A percentile compares a stretch with the other conserved stretches of the same genome.
These are phyloP conservation scores for Lotmaria passim DNA, from an alignment of 208 protist species.

Conservation along the genomic window DNA sequence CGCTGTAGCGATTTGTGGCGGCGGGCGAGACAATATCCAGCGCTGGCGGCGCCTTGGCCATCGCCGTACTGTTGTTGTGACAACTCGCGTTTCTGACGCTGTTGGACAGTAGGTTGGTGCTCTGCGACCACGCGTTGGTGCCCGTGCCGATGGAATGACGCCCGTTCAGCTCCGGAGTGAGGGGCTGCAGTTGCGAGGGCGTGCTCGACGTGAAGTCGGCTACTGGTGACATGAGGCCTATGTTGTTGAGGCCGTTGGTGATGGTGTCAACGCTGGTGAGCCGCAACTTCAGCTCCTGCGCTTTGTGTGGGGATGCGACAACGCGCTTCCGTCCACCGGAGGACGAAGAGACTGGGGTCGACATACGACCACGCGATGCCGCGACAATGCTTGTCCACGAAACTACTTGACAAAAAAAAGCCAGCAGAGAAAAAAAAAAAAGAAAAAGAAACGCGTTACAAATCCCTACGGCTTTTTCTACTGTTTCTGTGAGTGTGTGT, in stretches of 20 bases:
- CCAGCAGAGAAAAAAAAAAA: too few species aligned
- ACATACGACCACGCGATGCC: slow-evolving; percentile 2
- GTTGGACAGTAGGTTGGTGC: slow-evolving; percentile 15
- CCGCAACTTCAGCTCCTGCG: slow-evolving; percentile 27
- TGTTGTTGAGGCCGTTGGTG: slow-evolving; percentile 1
- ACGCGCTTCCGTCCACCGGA: slow-evolving; percentile 25
- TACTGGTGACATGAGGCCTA: slow-evolving; percentile 24
- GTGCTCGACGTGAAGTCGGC: slow-evolving; percentile 22
- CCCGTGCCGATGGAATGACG: background rate
- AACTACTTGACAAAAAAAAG: too few species aligned
- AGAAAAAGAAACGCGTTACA: too few species aligned
- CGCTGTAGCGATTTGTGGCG: background rate
- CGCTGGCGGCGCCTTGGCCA: background rate
- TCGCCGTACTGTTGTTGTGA: background rate
- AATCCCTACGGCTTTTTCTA: too few species aligned
- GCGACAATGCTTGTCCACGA: too few species aligned
- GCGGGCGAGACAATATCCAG: slow-evolving; percentile 11
- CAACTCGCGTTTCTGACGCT: background rate
- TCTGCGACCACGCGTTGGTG: slow-evolving; percentile 4
- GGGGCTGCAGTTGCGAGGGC: slow-evolving; percentile 30
- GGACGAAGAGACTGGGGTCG: slow-evolving; percentile 7
- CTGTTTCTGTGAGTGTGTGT: too few species aligned
- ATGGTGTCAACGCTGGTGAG: slow-evolving; percentile 15
- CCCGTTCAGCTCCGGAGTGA: slow-evolving; percentile 11
- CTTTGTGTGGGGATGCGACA: slow-evolving; percentile 21